Conservation (phyloP, 1,139 yeast genomes). For the Kluyveromyces marxianus region DNA sequence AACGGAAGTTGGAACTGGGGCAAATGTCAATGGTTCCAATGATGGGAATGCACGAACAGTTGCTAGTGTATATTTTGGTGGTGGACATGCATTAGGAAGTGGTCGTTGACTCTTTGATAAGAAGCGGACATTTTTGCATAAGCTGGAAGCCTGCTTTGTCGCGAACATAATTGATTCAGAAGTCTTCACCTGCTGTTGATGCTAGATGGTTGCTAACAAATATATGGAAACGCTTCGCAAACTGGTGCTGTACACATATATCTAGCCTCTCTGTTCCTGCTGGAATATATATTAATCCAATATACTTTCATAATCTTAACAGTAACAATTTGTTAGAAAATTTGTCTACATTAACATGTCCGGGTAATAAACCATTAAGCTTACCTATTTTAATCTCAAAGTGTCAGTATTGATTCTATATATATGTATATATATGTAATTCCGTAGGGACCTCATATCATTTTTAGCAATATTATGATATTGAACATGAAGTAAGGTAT, state of each 20-base stretch:
- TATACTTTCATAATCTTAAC: neutral
- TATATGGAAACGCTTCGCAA: neutral
- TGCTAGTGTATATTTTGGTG: conserved; percentile 75
- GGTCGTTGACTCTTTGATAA: neutral
- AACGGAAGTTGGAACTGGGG: conserved; percentile 66
- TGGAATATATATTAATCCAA: no score
- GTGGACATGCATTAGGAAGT: conserved; percentile 32
- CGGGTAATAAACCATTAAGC: neutral
- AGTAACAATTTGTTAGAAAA: neutral
- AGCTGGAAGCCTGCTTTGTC: conserved; percentile 8
- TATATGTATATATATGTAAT: no score
- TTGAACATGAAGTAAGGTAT: no score
- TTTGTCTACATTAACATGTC: neutral
- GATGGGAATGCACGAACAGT: conserved; percentile 82
- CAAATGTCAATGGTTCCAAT: conserved; percentile 69
- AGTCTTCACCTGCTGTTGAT: neutral
- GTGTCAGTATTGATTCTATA: no score
- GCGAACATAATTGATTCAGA: conserved; percentile 6
- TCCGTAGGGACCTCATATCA: no score
- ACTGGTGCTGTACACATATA: no score
- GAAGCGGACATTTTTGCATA: conserved; percentile 3
- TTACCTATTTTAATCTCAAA: neutral
- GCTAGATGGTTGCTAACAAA: neutral
- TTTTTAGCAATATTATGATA: no score
- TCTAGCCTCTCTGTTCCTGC: neutral